Conservation (phyloP, 1,284 basidiomycete genomes). For the Golubevia sp. region DNA sequence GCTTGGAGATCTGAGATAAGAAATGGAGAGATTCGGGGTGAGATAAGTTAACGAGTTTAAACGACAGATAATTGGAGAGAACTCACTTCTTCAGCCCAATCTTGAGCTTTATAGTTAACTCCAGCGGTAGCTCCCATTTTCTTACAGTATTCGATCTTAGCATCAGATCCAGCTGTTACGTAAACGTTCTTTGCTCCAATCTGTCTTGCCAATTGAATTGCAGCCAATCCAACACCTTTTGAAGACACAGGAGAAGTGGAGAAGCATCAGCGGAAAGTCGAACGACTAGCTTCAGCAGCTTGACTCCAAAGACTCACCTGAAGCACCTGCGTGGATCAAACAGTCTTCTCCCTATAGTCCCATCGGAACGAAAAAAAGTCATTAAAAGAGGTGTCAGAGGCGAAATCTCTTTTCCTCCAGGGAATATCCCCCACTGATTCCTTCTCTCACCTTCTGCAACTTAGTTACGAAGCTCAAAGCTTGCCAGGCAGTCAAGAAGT, state of each 20-base stretch:
- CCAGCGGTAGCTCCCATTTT: slow-evolving; percentile 71
- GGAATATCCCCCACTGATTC: not conserved
- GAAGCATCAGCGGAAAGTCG: not conserved
- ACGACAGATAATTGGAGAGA: too few species aligned
- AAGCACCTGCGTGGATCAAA: slow-evolving; percentile 77
- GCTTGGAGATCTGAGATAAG: slow-evolving; percentile 63
- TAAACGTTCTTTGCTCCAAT: slow-evolving; percentile 67
- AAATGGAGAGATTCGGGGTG: not conserved
- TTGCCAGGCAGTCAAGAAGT: slow-evolving; percentile 54
- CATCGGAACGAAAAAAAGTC: slow-evolving; percentile 74
- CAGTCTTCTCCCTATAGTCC: slow-evolving; percentile 77
- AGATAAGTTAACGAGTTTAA: too few species aligned
- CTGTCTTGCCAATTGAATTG: slow-evolving; percentile 81
- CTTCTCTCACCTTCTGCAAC: slow-evolving; percentile 68
- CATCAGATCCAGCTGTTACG: slow-evolving; percentile 78
- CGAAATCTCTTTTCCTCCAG: not conserved
- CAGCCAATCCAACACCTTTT: slow-evolving; percentile 87
- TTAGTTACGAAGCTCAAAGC: slow-evolving; percentile 30
- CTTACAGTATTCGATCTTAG: slow-evolving; percentile 81
- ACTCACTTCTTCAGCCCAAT: slow-evolving; percentile 72
- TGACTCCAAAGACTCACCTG: not conserved
- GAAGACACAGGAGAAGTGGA: slow-evolving; percentile 71
- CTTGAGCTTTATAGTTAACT: slow-evolving; percentile 83
- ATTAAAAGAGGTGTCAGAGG: slow-evolving; percentile 71
- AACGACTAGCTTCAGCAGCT: not conserved